Percentiles rank a stretch among this genome's conserved stretches.
These are phyloP conservation scores for Nicotiana sylvestris DNA, from an alignment of 257 asterid genomes.

Conservation along the genomic window DNA sequence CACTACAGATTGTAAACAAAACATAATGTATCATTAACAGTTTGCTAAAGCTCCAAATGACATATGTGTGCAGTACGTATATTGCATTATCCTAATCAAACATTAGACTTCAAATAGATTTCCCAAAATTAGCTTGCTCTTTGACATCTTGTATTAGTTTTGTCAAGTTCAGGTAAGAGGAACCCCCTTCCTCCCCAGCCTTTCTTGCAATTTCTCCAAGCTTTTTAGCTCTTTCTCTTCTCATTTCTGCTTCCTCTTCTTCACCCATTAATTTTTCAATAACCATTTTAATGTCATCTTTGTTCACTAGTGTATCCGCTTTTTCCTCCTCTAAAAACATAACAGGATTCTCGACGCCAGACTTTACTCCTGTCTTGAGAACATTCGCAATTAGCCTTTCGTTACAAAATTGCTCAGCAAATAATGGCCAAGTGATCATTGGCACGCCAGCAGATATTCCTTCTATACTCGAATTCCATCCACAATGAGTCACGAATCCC, in stretches of 20 bases:
- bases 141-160: slow-evolving; percentile 30
- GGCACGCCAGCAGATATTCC: slow-evolving; percentile 47
- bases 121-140: slow-evolving; percentile 10
- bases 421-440: slow-evolving; percentile 55
- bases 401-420: slow-evolving; percentile 56
- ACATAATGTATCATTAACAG: not conserved
- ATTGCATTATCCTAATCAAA: not conserved
- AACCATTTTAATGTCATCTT: slow-evolving; percentile 12
- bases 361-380: slow-evolving; percentile 39
- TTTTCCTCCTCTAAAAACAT: slow-evolving; percentile 33
- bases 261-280: slow-evolving; percentile 27
- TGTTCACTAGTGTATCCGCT: slow-evolving; percentile 29
- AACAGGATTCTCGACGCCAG: slow-evolving; percentile 38
- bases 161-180: slow-evolving; percentile 26
- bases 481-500: slow-evolving; percentile 58
- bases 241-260: slow-evolving; percentile 37
- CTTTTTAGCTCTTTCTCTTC: slow-evolving; percentile 34
- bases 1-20: too few species aligned
- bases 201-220: slow-evolving; percentile 32
- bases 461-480: slow-evolving; percentile 65
- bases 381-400: slow-evolving; percentile 45
- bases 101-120: not conserved
- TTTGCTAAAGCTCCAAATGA: not conserved
- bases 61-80: not conserved
- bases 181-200: slow-evolving; percentile 35